A percentile compares a stretch with the other conserved stretches of the same genome.
Conservation (phyloP, 1,284 basidiomycete species). For the Ceratobasidium papillatum region DNA sequence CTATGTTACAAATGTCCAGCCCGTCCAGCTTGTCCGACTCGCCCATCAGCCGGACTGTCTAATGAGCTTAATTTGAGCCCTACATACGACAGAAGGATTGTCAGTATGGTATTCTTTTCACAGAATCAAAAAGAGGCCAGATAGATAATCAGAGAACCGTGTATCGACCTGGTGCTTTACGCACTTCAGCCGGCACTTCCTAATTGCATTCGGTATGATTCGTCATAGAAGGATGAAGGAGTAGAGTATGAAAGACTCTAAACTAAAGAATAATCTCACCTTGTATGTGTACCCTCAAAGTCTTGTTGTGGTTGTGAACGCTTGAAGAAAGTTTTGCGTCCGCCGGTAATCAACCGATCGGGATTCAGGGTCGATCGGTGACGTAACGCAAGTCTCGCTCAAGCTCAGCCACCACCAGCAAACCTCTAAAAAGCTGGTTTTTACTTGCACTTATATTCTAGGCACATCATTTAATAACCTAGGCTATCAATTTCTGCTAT, state of each 20-base stretch:
- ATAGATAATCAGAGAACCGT: slow-evolving; percentile 38
- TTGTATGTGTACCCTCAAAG: background rate
- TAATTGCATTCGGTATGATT: slow-evolving; percentile 40
- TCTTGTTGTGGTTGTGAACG: background rate
- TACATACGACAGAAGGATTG: too few species aligned
- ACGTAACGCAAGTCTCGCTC: background rate
- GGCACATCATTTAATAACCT: background rate
- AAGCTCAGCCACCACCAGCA: background rate
- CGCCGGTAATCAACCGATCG: background rate
- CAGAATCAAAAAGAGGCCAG: background rate
- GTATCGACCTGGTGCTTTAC: slow-evolving; percentile 40
- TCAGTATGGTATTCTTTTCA: background rate
- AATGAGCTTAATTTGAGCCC: too few species aligned
- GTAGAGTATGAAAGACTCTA: background rate
- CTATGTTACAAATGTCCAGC: too few species aligned
- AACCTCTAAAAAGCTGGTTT: background rate
- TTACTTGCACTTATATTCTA: too few species aligned
- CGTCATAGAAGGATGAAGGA: slow-evolving; percentile 17
- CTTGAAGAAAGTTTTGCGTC: slow-evolving; percentile 6
- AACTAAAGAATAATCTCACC: background rate
- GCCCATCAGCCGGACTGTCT: too few species aligned
- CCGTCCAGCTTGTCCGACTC: too few species aligned
- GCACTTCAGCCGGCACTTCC: slow-evolving; percentile 45
- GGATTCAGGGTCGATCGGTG: slow-evolving; percentile 3
- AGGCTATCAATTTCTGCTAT: background rate